Base-by-base conservation (phyloP, 106 monocot species). In the Phalaenopsis equestris region DNA sequence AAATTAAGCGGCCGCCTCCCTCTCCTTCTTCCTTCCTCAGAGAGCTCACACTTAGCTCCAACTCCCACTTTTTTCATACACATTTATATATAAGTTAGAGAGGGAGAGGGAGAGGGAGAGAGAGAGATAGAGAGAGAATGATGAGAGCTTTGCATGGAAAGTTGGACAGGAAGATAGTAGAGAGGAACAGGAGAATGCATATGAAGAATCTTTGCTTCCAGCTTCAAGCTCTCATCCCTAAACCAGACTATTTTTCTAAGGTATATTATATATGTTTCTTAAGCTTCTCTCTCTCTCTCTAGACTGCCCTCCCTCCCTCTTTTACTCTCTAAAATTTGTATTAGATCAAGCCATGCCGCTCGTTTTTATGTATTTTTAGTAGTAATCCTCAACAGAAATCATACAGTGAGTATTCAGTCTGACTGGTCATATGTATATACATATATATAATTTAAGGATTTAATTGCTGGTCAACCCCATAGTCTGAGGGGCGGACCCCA, bases 171-270 rank as follows among this genome's bases (percentile, higher is more conserved):
- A 82, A 82, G 55, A 65, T 38, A 6, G 72, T 82, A 38, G 82
- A 82, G 82, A 82, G 78, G 78, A 82, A 82, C 78, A 82, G 82
- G 48, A 77, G 82, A 64, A 82, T 82, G n/a, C 82, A 78, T 17
- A 82, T 82, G 82, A 82, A 82, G 72, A 82, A 5, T 65, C 49
- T 82, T 24, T 82, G 82, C 72, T 82, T 82, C 65, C 77, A 82
- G 77, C 82, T 82, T 19, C 46, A 68, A 48, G 55, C 82, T 36
- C 67, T 82, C 78, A 55, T 82, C 55, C 82, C 82, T 3, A 82
- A 78, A 52, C 52, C 10, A 0, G 73, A 81, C 1, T 41, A 55
- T 6, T 49, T 55, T 49, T 55, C 67, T 6, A 78, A 82, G 82
- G 82, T 78, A 82, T 37, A 6, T 30, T 30, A 30, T 30, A 30